These are phyloP conservation scores for Fusarium fracticaudum DNA, from an alignment of 2,329 filamentous ascomycete genomes.

Conservation along the genomic window DNA sequence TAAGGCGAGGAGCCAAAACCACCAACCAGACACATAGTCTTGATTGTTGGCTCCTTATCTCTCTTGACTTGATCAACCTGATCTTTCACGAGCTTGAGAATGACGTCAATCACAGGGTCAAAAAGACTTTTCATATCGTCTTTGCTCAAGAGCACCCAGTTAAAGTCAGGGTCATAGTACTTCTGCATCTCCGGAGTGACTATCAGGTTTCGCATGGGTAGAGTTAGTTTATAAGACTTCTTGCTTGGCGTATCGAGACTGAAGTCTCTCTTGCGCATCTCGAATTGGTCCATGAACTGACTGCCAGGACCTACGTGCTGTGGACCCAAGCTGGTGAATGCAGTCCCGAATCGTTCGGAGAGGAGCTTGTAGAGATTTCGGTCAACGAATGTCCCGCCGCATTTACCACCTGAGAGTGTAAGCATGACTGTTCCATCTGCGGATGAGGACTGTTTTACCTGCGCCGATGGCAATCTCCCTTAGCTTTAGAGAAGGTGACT, in stretches of 20 bases:
- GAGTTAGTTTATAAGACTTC: neutral
- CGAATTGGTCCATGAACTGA: neutral
- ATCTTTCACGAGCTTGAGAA: neutral
- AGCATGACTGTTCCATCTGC: rapidly evolving
- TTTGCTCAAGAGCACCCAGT: neutral
- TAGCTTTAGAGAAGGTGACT: neutral
- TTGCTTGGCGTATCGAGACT: neutral
- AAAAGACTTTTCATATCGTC: neutral
- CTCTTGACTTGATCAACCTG: neutral
- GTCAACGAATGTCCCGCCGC: neutral
- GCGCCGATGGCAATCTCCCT: neutral
- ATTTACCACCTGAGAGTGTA: neutral
- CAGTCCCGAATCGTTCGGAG: neutral
- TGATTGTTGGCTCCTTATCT: neutral
- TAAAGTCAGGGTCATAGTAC: neutral
- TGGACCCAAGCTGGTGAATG: neutral
- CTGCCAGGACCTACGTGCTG: neutral
- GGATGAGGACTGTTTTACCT: neutral
- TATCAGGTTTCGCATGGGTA: neutral
- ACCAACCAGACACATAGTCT: neutral
- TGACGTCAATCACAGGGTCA: neutral
- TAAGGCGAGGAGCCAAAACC: neutral
- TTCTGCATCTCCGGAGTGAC: neutral
- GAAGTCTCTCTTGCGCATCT: neutral
- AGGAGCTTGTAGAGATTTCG: neutral